Base-by-base conservation (phyloP, 768 basidiomycete species). In the Omphalotus guepiniiformis region DNA sequence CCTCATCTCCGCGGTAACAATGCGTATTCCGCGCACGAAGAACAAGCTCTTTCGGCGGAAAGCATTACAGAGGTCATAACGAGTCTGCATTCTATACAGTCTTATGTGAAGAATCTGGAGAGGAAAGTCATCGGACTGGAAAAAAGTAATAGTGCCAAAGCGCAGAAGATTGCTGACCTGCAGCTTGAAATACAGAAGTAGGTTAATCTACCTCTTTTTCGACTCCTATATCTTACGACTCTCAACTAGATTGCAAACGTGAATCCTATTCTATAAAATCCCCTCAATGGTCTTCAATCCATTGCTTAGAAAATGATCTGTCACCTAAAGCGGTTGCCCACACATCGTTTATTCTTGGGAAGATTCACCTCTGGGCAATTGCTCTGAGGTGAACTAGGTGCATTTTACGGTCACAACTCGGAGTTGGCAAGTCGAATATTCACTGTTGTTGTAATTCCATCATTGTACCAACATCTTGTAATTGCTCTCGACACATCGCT, bases 41-140 rank as follows among this genome's bases (percentile, higher is more conserved):
- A n/a, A n/a, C n/a, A n/a, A n/a, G n/a, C n/a, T n/a, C 13, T 13
- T 4, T 15, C 44, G 11, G 26, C 34, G 22, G 65, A 66, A 39
- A 48, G 50, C 9, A 57, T 69, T 30, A 50, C 55, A 2, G 50
- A 49, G 2, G 50, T 57, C 13, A 28, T 63, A 1, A 49, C 23
- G 18, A 40, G 39, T 13, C 39, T 53, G 6, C 34, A 53, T 4
- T 39, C 27, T 21, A 41, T 66, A 0, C 47, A 52, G 34, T 56
- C 59, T 7, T 66, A 70, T 40, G 58, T 76, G 34, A 50, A 50
- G 27, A 65, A 62, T 43, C 62, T 76, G 29, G 72, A 78, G 50
- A 62, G 69, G 29, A 67, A 66, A 46, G 51, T 60, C 8, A 53
- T 53, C 7, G 69, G 72, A 18, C 58, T 68, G 39, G 64, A 64